Evolutionary conservation across 176 grass and related monocot species (phyloP).

Genomic region (Lolium multiflorum): DNA sequence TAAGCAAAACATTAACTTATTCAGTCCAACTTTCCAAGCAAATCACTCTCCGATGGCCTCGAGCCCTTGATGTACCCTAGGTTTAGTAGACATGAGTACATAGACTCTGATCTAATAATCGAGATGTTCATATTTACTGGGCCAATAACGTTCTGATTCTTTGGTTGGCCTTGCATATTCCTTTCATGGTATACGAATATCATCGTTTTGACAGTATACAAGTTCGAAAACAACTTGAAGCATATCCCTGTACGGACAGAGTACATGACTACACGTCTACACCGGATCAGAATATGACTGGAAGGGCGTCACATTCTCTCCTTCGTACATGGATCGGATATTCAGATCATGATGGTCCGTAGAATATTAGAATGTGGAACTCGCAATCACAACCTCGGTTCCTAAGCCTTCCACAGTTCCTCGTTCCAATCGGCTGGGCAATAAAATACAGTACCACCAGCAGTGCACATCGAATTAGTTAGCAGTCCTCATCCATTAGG

Average conservation of each 20-base stretch:
- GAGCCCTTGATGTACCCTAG: no score
- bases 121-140: no score
- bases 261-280: neutral
- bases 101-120: no score
- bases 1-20: no score
- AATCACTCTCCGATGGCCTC: no score
- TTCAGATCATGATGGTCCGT: neutral
- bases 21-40: no score
- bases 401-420: conserved; percentile 12
- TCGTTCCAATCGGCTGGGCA: conserved; percentile 51
- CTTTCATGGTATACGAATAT: no score
- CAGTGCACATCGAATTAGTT: conserved; percentile 44
- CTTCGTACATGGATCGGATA: neutral
- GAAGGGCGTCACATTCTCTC: neutral
- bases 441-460: neutral
- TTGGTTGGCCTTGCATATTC: no score
- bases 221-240: neutral
- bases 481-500: conserved; percentile 16
- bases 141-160: no score
- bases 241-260: neutral
- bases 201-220: neutral
- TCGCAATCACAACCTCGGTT: conserved; percentile 40
- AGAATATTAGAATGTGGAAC: neutral
- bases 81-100: no score
- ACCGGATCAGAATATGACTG: neutral